Evolutionary conservation across 73 alveolate species (phyloP).

Genomic region (Durusdinium trenchii): DNA sequence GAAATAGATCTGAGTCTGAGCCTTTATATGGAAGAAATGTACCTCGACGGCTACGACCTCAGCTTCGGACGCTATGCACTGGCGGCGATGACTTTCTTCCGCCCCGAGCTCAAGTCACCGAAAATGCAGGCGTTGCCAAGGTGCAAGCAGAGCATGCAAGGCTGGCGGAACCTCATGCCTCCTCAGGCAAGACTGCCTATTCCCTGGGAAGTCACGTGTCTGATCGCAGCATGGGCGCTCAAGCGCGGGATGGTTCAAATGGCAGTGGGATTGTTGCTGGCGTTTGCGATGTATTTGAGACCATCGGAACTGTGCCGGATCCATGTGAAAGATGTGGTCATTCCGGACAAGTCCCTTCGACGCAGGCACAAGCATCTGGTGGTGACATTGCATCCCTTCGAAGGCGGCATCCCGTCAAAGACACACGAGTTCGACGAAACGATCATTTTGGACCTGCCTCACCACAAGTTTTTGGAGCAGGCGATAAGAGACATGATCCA

Average conservation of each 20-base stretch:
- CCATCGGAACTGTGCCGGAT: not conserved
- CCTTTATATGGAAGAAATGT: not conserved
- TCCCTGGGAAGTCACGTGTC: not conserved
- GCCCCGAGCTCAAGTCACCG: not conserved
- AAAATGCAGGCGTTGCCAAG: not conserved
- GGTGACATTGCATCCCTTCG: not conserved
- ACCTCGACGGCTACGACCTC: constrained; percentile 18
- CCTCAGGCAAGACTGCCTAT: not conserved
- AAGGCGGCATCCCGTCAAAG: not conserved
- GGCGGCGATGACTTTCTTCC: not conserved
- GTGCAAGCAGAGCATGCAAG: not conserved
- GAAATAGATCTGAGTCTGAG: not conserved
- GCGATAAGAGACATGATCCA: not conserved
- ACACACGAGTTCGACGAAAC: constrained; percentile 14
- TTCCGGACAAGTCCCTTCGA: not conserved
- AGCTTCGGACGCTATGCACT: not conserved
- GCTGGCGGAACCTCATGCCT: not conserved
- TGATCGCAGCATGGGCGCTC: not conserved
- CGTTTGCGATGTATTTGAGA: not conserved
- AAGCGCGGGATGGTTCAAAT: not conserved
- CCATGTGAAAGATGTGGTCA: not conserved
- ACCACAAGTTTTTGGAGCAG: not conserved
- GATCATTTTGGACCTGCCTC: not conserved
- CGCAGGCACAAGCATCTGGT: not conserved
- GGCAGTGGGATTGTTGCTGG: not conserved